Evolutionary conservation across 495 filamentous ascomycete genomes (phyloP).

Genomic region (Hypoxylon rickii): DNA sequence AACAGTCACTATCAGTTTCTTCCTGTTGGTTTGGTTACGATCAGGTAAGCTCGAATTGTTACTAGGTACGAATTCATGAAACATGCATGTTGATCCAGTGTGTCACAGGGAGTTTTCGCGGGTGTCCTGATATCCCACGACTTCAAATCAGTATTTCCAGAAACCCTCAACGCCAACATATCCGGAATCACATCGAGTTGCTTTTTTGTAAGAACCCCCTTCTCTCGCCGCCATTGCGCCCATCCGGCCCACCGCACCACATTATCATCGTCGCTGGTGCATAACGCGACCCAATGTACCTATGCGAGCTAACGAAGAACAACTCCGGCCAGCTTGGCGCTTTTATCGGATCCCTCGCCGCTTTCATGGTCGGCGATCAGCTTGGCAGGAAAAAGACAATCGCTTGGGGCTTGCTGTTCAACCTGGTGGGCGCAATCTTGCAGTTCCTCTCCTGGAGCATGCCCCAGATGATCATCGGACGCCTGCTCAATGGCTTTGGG

Average conservation of each 20-base stretch:
- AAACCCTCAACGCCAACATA: slow-evolving; percentile 25
- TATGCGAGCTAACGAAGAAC: slow-evolving; percentile 20
- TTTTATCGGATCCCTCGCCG: slow-evolving; percentile 45
- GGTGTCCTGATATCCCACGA: slow-evolving; percentile 44
- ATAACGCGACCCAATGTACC: too few relatives aligned
- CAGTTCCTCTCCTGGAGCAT: slow-evolving; percentile 39
- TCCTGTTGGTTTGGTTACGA: slow-evolving; percentile 36
- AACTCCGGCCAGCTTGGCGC: slow-evolving; percentile 37
- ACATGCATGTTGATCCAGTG: slow-evolving; percentile 2
- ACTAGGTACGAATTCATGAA: too few relatives aligned
- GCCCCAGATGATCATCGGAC: slow-evolving; percentile 64
- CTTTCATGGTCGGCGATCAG: slow-evolving; percentile 42
- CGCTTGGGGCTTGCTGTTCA: slow-evolving; percentile 61
- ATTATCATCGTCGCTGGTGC: too few relatives aligned
- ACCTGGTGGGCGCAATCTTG: slow-evolving; percentile 57
- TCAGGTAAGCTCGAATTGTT: slow-evolving; percentile 28
- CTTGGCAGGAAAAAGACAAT: slow-evolving; percentile 62
- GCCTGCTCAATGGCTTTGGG: slow-evolving; percentile 69
- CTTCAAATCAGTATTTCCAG: slow-evolving; percentile 35
- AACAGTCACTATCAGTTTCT: slow-evolving; percentile 19
- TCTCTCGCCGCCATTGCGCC: slow-evolving; percentile 28
- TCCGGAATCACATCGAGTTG: slow-evolving; percentile 46
- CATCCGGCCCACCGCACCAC: too few relatives aligned
- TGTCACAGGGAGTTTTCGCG: slow-evolving; percentile 44
- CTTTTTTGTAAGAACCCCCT: slow-evolving; percentile 44